Evolutionary conservation across 2,329 filamentous ascomycete genomes (phyloP).

Genomic region (Penicillium griseofulvum): DNA sequence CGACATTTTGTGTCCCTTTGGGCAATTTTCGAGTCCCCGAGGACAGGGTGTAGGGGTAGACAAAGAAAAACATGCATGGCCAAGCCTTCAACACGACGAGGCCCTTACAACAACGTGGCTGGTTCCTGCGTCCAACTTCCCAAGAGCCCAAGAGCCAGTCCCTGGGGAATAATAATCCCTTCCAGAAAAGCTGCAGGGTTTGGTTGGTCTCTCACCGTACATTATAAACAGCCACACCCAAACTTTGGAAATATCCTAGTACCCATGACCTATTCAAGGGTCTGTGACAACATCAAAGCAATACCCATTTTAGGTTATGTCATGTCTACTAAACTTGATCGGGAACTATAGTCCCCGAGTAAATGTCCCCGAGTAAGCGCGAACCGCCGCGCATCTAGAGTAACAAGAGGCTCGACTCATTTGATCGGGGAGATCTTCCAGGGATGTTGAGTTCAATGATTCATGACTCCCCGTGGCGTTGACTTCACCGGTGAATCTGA

Average conservation of each 20-base stretch:
- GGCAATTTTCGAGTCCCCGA: background rate
- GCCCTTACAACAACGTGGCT: constrained; percentile 11
- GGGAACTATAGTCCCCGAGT: background rate
- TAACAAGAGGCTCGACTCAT: too few relatives aligned
- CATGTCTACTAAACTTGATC: background rate
- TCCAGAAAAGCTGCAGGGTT: background rate
- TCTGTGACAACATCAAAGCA: background rate
- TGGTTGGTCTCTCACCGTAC: background rate
- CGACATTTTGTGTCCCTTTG: background rate
- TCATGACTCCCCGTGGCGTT: background rate
- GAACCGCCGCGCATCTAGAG: background rate
- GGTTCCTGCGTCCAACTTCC: constrained; percentile 20
- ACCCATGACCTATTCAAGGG: background rate
- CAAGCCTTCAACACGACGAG: constrained; percentile 1
- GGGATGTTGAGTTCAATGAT: background rate
- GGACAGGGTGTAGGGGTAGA: background rate
- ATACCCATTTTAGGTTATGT: background rate
- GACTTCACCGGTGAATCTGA: too few relatives aligned
- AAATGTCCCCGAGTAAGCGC: background rate
- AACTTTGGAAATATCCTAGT: background rate
- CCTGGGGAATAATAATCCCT: background rate
- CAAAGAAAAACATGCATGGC: constrained; percentile 9
- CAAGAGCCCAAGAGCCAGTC: background rate
- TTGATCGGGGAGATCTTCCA: background rate
- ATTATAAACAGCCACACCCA: constrained; percentile 1